Evolutionary conservation across 441 rosid genomes (phyloP), one percentile per base, ranked within the genome.

Genomic region (Isatis lusitanica): DNA sequence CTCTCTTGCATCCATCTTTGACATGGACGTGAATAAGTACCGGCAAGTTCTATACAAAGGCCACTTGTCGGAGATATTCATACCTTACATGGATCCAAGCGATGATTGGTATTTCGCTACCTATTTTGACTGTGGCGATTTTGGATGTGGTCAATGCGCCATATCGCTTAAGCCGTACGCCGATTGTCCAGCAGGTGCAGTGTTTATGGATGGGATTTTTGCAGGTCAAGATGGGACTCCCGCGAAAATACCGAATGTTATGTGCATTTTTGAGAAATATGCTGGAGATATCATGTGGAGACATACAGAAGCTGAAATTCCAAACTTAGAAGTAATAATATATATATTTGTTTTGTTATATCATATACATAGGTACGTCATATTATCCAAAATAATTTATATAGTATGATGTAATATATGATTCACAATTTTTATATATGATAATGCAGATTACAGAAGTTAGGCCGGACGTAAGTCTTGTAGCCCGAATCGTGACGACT

Each of bases 221-320:
- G 85, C 90, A 0, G 76, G 80, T 2, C 87, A 76, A 48, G 57
- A 85, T 42, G 94, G 94, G 7, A 61, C 48, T 33, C 70, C 90
- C 0, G 63, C 82, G 4, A 8, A 78, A 63, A 79, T 78, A 5
- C 0, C 87, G 0, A 87, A 84, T 18, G 92, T 44, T 6, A 71
- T 87, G 15, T 87, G 92, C 76, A 74, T 91, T 52, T 91, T 91
- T 26, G 97, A 86, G 24, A 75, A 75, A 68, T 78, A 88, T 69
- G 83, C 91, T 0, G 94, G 92, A 6, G 86, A 90, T 50, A 40
- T 90, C 38, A 83, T 85, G 90, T 90, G 94, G 94, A 75, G 92
- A 31, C 97, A 90, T 40, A 83, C 92, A 0, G 93, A 90, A 68
- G 11, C 68, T 13, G 75, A 59, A 48, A 81, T 85, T 40, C 85